These are phyloP conservation scores for Paraphysoderma sedebokerense DNA, from an alignment of 371 early-diverging fungal genomes.

Conservation along the genomic window DNA sequence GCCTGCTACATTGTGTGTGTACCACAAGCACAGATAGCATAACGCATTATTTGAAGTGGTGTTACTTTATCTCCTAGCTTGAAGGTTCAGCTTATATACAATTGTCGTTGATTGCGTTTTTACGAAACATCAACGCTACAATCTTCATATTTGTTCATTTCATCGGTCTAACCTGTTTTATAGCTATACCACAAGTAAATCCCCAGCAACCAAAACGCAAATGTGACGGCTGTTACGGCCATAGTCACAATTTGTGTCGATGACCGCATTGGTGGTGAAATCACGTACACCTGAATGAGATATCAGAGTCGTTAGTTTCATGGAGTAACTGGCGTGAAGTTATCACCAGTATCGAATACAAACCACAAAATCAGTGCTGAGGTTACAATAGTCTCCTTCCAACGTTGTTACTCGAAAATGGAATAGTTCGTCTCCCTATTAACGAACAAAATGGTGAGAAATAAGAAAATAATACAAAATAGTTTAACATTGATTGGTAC, in stretches of 20 bases:
- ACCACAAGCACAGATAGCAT: no score
- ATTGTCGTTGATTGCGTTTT: no score
- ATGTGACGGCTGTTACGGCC: slow-evolving; percentile 7
- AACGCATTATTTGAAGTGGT: no score
- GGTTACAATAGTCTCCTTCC: slow-evolving; percentile 9
- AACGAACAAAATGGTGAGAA: neutral
- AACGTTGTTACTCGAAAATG: slow-evolving; percentile 9
- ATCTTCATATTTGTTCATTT: no score
- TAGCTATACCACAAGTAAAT: slow-evolving; percentile 6
- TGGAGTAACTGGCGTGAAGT: no score
- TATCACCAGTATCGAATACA: no score
- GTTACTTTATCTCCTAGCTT: no score
- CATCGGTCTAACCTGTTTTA: no score
- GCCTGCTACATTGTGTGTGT: no score
- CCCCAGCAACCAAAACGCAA: slow-evolving; percentile 6
- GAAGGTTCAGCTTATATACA: no score
- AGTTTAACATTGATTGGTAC: neutral
- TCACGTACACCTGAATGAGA: slow-evolving; percentile 9
- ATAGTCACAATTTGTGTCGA: slow-evolving; percentile 7
- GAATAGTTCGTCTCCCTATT: slow-evolving; percentile 12
- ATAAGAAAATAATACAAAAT: neutral
- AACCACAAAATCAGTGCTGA: slow-evolving; percentile 4
- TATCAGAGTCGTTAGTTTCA: neutral
- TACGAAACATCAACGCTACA: no score
- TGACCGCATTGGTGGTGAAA: slow-evolving; percentile 7